These are phyloP conservation scores for Sphenostylis stenocarpa DNA, from an alignment of 306 rosid genomes.

Conservation along the genomic window DNA sequence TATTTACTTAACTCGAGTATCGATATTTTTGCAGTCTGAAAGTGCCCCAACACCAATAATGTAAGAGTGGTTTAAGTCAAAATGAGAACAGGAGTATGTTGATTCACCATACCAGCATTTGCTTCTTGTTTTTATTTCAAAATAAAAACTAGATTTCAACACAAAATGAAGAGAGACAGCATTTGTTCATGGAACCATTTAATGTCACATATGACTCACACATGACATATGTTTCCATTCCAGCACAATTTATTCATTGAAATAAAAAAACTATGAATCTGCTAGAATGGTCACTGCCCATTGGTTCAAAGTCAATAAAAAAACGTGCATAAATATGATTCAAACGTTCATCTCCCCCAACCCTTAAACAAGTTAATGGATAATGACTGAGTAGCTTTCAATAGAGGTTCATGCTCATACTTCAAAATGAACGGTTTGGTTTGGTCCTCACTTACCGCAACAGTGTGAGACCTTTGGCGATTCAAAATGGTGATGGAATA, in stretches of 20 bases:
- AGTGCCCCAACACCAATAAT: background rate
- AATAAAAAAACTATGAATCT: background rate
- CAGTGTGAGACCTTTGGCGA: background rate
- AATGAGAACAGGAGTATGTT: background rate
- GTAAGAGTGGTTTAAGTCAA: background rate
- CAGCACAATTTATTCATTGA: background rate
- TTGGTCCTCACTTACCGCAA: slow-evolving; percentile 41
- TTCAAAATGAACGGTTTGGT: slow-evolving; percentile 41
- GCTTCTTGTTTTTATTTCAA: background rate
- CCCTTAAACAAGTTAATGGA: background rate
- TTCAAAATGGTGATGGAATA: slow-evolving; percentile 19
- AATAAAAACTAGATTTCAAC: background rate
- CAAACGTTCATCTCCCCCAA: slow-evolving; percentile 39
- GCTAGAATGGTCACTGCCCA: background rate
- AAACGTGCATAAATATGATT: slow-evolving; percentile 20
- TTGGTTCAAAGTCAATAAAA: slow-evolving; percentile 34
- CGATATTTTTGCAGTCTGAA: background rate
- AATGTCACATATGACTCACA: background rate
- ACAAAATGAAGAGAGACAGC: background rate
- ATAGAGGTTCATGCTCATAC: background rate
- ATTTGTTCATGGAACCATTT: too few relatives aligned
- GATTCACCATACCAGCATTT: background rate
- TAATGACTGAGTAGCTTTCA: slow-evolving; percentile 16
- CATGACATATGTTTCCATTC: background rate
- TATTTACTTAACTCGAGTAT: background rate